A percentile compares a stretch with the other conserved stretches of the same genome.
These are phyloP conservation scores for Trichoderma atroviride DNA, from an alignment of 2,329 filamentous ascomycete species.

Conservation along the genomic window DNA sequence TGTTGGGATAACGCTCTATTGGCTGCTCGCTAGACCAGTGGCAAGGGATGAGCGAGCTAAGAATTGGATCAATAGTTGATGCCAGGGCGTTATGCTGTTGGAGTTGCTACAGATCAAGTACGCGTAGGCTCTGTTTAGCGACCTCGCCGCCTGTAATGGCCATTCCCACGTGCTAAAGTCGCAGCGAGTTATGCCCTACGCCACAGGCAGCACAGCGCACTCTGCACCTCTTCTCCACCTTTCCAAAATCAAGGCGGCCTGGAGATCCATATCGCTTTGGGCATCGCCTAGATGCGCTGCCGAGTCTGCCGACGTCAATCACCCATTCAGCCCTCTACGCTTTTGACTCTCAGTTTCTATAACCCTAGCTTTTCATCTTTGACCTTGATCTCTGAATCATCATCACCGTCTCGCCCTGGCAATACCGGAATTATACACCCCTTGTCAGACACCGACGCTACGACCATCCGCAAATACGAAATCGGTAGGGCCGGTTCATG, in stretches of 20 bases:
- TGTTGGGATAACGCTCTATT: background rate
- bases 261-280: background rate
- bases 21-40: background rate
- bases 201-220: background rate
- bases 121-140: background rate
- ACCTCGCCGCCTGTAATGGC: background rate
- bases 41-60: background rate
- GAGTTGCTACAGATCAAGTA: background rate
- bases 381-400: background rate
- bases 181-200: background rate
- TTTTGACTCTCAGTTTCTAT: background rate
- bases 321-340: background rate
- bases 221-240: background rate
- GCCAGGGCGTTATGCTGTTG: too few species aligned
- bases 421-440: conserved; percentile 1
- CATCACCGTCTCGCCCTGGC: background rate
- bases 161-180: background rate
- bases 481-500: background rate
- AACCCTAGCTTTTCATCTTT: background rate
- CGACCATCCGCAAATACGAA: conserved; percentile 11
- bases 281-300: background rate
- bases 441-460: background rate
- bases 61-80: too few species aligned
- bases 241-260: background rate
- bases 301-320: background rate